Evolutionary conservation across 371 early-diverging fungal genomes (phyloP).

Genomic region (Catenaria anguillulae): DNA sequence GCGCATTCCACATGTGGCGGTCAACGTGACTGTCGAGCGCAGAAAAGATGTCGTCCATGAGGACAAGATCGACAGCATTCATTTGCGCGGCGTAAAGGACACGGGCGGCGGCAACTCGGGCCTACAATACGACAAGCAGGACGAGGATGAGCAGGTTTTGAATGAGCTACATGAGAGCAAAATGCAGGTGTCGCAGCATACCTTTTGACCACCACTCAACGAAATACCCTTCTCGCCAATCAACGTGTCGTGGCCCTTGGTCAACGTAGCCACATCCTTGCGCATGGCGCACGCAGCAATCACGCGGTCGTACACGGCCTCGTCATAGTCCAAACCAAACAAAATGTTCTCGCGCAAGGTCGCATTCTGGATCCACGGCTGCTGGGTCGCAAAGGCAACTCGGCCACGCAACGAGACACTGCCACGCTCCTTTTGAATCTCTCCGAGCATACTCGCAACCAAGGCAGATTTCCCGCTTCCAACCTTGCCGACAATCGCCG

Average conservation of each 20-base stretch:
- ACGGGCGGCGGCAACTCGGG: slow-evolving; percentile 54
- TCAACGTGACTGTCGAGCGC: slow-evolving; percentile 94
- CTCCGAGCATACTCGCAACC: slow-evolving; percentile 67
- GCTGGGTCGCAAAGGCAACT: slow-evolving; percentile 54
- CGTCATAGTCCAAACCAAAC: slow-evolving; percentile 70
- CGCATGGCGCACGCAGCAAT: slow-evolving; percentile 44
- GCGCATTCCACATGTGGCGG: slow-evolving; percentile 60
- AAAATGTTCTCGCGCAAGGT: slow-evolving; percentile 62
- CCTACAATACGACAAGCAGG: no score
- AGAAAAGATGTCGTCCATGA: slow-evolving; percentile 66
- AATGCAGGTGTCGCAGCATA: no score
- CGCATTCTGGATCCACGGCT: background rate
- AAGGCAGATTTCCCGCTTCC: slow-evolving; percentile 79
- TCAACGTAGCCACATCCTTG: slow-evolving; percentile 61
- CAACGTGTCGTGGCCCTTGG: slow-evolving; percentile 42
- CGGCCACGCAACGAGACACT: slow-evolving; percentile 48
- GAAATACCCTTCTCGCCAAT: slow-evolving; percentile 34
- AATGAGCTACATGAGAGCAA: no score
- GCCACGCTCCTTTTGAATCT: slow-evolving; percentile 48
- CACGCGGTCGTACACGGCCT: slow-evolving; percentile 50
- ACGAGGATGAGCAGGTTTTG: no score
- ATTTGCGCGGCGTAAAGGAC: slow-evolving; percentile 49
- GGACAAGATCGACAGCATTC: slow-evolving; percentile 44
- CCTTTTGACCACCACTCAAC: background rate
- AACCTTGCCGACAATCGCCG: slow-evolving; percentile 71